Base-by-base conservation (phyloP, 371 early-diverging fungal species). In the Apophysomyces trapeziformis region DNA sequence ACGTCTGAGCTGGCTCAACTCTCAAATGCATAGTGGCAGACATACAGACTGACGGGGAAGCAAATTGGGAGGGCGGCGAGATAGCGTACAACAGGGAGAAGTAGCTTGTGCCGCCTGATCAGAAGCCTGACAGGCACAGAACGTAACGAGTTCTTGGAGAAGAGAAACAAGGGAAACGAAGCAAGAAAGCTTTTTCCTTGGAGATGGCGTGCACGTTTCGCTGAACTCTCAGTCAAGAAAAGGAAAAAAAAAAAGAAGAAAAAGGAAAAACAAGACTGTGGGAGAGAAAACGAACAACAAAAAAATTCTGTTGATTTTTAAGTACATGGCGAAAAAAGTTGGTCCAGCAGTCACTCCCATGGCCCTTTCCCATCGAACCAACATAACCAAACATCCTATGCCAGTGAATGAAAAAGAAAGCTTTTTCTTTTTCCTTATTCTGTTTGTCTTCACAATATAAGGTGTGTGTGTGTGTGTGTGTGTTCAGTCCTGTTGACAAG, bases 1-100 rank as follows among this genome's bases (percentile, higher is more conserved):
- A 71, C 39, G 65, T 65, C 38, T 71, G 68, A 12, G 64, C 68
- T 47, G 66, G 60, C 60, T 66, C 67, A 62, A 66, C 57, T 60
- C 61, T 46, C 63, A 70, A 57, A 37, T 63, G 66, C 70, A 70
- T 70, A 38, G 36, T 64, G 45, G 46, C 54, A 58, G 36, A 59
- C n/a, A 47, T 35, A 46, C 36, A 54, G 39, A 45, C 7, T 56
- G 12, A 43, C 41, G 44, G 43, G 54, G 36, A 58, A 16, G n/a
- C n/a, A 45, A 61, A 43, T 16, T n/a, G 21, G 16, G 44, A 61
- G 38, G 41, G 41, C 38, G 26, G 16, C 13, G 26, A 43, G 32
- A 62, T 43, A 62, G 18, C 9, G 46, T 35, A 47, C 41, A 50
- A 9, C 21, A 36, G 21, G 21, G 21, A 21, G 8, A 50, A 50